Conservation (phyloP, 2,329 filamentous ascomycete genomes). For the Teratosphaeria destructans region DNA sequence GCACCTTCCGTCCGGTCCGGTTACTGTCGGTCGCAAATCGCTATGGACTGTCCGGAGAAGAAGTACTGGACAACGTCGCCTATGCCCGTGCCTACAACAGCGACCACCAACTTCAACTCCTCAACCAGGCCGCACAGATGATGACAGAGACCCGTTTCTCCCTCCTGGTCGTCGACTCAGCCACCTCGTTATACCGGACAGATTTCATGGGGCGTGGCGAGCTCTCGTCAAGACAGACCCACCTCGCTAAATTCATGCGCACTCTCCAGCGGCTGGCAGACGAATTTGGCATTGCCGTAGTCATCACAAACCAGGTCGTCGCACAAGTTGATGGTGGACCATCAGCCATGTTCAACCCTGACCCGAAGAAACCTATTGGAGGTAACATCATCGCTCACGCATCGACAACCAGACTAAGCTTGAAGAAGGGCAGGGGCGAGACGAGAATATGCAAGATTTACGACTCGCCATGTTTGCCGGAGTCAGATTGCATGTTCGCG, state of each 20-base stretch:
- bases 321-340: constrained; percentile 95
- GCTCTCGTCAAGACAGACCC: constrained; percentile 82
- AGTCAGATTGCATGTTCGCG: constrained; percentile 92
- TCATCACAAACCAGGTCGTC: constrained; percentile 98
- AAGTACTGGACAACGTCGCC: constrained; percentile 95
- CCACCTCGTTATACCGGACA: constrained; percentile 88
- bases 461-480: constrained; percentile 91
- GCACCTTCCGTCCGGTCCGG: constrained; percentile 86
- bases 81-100: constrained; percentile 98
- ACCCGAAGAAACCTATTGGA: constrained; percentile 97
- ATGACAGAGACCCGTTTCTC: constrained; percentile 99
- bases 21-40: constrained; percentile 85
- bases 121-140: constrained; percentile 94
- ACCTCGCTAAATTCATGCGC: constrained; percentile 81
- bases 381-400: constrained; percentile 98
- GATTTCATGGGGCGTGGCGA: constrained; percentile 96
- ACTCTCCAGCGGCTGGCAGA: constrained; percentile 66
- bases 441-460: constrained; percentile 99
- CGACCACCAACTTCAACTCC: constrained; percentile 87
- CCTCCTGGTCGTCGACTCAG: constrained; percentile 88
- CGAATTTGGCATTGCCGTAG: constrained; percentile 90
- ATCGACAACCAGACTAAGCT: constrained; percentile 82
- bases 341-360: constrained; percentile 96
- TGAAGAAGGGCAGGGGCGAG: constrained; percentile 93
- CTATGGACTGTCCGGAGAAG: constrained; percentile 89